A percentile compares a stretch with the other conserved stretches of the same genome.
These are phyloP conservation scores for Nicotiana rustica DNA, from an alignment of 305 asterid genomes.

Conservation along the genomic window DNA sequence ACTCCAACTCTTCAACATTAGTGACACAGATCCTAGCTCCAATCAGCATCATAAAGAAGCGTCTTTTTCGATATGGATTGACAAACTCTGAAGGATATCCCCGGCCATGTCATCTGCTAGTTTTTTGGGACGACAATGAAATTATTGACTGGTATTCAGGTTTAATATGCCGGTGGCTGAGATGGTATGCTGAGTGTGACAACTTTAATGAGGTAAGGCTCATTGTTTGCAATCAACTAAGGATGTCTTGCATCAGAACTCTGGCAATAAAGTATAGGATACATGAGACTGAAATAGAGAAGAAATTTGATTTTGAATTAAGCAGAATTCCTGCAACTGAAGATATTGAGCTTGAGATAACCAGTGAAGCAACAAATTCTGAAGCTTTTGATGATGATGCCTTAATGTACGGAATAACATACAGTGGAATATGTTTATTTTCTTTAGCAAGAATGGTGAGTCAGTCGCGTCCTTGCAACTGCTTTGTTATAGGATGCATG, in stretches of 20 bases:
- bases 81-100: slow-evolving; percentile 66
- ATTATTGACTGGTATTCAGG: slow-evolving; percentile 85
- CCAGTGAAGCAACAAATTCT: slow-evolving; percentile 41
- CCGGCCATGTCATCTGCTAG: slow-evolving; percentile 61
- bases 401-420: slow-evolving; percentile 59
- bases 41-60: slow-evolving; percentile 54
- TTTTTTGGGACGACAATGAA: slow-evolving; percentile 67
- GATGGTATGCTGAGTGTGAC: slow-evolving; percentile 74
- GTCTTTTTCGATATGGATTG: slow-evolving; percentile 77
- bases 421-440: slow-evolving; percentile 70
- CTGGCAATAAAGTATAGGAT: slow-evolving; percentile 62
- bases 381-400: slow-evolving; percentile 47
- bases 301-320: slow-evolving; percentile 67
- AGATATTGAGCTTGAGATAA: slow-evolving; percentile 73
- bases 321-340: slow-evolving; percentile 68
- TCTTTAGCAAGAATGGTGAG: slow-evolving; percentile 79
- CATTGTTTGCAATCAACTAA: slow-evolving; percentile 65
- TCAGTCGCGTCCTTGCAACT: slow-evolving; percentile 70
- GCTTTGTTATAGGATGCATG: slow-evolving; percentile 75
- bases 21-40: slow-evolving; percentile 69
- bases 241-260: slow-evolving; percentile 72
- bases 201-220: slow-evolving; percentile 70
- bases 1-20: slow-evolving; percentile 44
- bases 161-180: slow-evolving; percentile 70
- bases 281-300: slow-evolving; percentile 76